Conservation (phyloP, 108 stramenopile genomes). For the Nannochloropsis gaditana region DNA sequence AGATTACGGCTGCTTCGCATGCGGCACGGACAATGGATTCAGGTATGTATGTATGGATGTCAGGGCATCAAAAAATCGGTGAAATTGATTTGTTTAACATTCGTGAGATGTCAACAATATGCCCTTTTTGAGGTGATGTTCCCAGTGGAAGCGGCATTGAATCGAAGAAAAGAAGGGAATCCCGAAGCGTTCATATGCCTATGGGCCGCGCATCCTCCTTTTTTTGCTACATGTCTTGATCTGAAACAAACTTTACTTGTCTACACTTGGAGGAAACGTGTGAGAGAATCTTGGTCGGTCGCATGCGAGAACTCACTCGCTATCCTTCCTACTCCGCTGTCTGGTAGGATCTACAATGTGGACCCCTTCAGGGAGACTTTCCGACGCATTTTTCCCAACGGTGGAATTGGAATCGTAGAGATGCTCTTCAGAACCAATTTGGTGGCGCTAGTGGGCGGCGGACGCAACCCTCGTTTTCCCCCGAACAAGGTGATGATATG, state of each 20-base stretch:
- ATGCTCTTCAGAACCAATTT: constrained; percentile 98
- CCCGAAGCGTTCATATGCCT: too few relatives aligned
- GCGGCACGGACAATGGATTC: constrained; percentile 86
- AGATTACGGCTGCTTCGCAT: constrained; percentile 57
- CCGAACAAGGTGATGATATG: constrained; percentile 75
- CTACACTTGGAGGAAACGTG: too few relatives aligned
- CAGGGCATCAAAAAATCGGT: background rate
- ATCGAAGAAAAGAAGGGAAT: too few relatives aligned
- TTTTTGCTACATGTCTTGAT: too few relatives aligned
- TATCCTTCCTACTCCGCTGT: background rate
- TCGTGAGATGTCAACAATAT: too few relatives aligned
- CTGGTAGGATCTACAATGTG: constrained; percentile 72
- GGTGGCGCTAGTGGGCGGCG: constrained; percentile 88
- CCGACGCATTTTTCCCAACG: constrained; percentile 58
- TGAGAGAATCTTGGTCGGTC: background rate
- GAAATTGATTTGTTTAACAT: background rate
- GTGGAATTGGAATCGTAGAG: constrained; percentile 90
- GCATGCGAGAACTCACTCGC: background rate
- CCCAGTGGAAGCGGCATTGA: too few relatives aligned
- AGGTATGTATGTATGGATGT: constrained; percentile 30
- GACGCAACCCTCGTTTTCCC: constrained; percentile 63
- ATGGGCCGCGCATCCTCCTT: too few relatives aligned
- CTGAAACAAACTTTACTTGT: too few relatives aligned
- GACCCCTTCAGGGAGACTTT: constrained; percentile 84
- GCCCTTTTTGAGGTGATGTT: too few relatives aligned